Base-by-base conservation (phyloP, 1,139 yeast species). In the Yamadazyma spencermartinsiae region DNA sequence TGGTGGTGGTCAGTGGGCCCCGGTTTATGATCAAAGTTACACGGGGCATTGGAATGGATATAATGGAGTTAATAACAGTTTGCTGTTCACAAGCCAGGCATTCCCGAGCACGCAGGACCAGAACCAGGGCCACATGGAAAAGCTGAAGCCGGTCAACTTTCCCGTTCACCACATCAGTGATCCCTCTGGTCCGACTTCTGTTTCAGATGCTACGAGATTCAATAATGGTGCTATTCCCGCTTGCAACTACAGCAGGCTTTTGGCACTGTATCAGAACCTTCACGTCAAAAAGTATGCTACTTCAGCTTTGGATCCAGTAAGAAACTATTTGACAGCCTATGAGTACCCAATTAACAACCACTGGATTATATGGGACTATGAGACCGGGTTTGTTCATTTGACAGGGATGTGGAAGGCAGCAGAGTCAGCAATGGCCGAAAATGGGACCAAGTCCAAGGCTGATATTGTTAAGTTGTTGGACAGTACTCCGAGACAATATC, bases 381-480 rank as follows among this genome's bases (percentile, higher is more conserved):
- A 76, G 51, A 82, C 94, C 0, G 96, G 97, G 1, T 84, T 81
- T 58, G 96, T 89, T 8, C 96, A 88, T 57, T 72, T 89, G 41
- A 89, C 97, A 0, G 96, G 96, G 0, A 72, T 89, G 39, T 89
- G 97, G 96, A 86, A 89, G 60, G 74, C 75, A 2, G 83, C 90
- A 11, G 71, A 85, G 18, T 31, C 27, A 12, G 43, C 37, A n/a
- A 37, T 37, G 37, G 25, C 12, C 4, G 26, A 23, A 23, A 25
- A 27, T 37, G 82, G 78, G 60, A 82, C 86, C 11, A 86, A 80
- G 21, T 14, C 78, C 36, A 86, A 82, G 60, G 86, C 92, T 12
- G 92, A 84, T 61, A 85, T 86, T 35, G 87, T 82, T 40, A 82
- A 81, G 58, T 65, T 86, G 33, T 67, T 86, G 31, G 94, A 86